These are phyloP conservation scores for Metarhizium sp. DNA, from an alignment of 2,329 filamentous ascomycete genomes.

Conservation along the genomic window DNA sequence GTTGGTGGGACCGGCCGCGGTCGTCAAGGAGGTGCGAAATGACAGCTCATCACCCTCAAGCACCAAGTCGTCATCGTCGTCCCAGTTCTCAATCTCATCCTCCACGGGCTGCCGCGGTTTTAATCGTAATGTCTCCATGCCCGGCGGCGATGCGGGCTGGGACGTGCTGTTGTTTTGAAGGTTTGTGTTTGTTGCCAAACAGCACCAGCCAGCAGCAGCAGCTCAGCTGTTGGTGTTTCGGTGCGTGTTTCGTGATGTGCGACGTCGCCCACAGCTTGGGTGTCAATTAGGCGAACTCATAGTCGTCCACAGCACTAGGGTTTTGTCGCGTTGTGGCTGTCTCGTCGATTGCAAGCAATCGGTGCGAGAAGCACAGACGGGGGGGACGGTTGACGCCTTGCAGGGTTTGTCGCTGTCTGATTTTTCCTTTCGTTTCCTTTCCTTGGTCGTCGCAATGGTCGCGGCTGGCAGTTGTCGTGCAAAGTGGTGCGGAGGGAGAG, in stretches of 20 bases:
- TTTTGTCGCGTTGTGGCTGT: neutral
- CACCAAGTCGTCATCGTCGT: slow-evolving; percentile 61
- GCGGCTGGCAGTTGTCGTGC: neutral
- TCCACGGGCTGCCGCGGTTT: slow-evolving; percentile 45
- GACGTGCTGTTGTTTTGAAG: slow-evolving; percentile 1
- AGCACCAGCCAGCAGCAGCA: neutral
- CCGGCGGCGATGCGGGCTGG: slow-evolving; percentile 9
- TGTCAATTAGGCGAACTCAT: slow-evolving; percentile 13
- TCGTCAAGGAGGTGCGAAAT: slow-evolving; percentile 40
- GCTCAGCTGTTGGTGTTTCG: neutral
- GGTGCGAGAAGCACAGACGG: neutral
- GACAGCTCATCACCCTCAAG: slow-evolving; percentile 59
- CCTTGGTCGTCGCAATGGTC: neutral
- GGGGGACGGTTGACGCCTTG: neutral
- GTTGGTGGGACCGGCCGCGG: slow-evolving; percentile 15
- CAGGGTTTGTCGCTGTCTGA: neutral
- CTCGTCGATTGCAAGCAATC: neutral
- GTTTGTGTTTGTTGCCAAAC: neutral
- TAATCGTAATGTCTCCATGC: slow-evolving; percentile 46
- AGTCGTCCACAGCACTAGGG: slow-evolving; percentile 8
- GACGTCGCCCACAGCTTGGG: slow-evolving; percentile 2
- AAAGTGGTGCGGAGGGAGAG: neutral
- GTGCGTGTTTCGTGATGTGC: neutral
- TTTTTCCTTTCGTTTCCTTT: neutral
- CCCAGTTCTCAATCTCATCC: slow-evolving; percentile 65